Conservation (phyloP, 23 red algal species). For the Gracilaria domingensis region DNA sequence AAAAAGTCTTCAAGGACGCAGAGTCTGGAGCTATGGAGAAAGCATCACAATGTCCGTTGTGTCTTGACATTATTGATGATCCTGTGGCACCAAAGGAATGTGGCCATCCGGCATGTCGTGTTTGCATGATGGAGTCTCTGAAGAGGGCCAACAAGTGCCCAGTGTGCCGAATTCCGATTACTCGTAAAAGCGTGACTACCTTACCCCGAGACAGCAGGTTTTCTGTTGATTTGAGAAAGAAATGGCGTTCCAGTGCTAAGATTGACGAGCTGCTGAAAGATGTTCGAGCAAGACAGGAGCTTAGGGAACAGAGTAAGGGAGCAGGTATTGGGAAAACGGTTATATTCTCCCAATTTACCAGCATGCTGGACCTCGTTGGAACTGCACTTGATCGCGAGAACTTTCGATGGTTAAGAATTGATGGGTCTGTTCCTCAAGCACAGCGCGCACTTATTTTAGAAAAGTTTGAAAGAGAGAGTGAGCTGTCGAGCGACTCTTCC, state of each 20-base stretch:
- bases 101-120: slow-evolving; percentile 62
- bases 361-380: slow-evolving; percentile 88
- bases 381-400: slow-evolving; percentile 65
- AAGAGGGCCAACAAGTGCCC: slow-evolving; percentile 56
- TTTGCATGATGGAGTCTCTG: slow-evolving; percentile 50
- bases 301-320: slow-evolving; percentile 3
- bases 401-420: slow-evolving; percentile 65
- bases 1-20: slow-evolving; percentile 62
- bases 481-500: not conserved
- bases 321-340: slow-evolving; percentile 81
- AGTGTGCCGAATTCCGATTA: slow-evolving; percentile 50
- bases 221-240: slow-evolving; percentile 59
- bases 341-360: slow-evolving; percentile 95
- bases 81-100: slow-evolving; percentile 64
- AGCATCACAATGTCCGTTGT: slow-evolving; percentile 60
- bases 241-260: slow-evolving; percentile 73
- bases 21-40: slow-evolving; percentile 38
- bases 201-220: slow-evolving; percentile 55
- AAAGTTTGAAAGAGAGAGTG: slow-evolving; percentile 58
- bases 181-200: slow-evolving; percentile 34
- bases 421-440: slow-evolving; percentile 68
- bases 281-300: slow-evolving; percentile 6
- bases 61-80: slow-evolving; percentile 85
- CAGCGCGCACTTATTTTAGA: slow-evolving; percentile 64
- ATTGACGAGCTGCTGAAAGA: slow-evolving; percentile 66